Percentiles rank a stretch among this genome's conserved stretches.
Conservation (phyloP, 139 green algal genomes). For the Pseudopediastrum boryanum region DNA sequence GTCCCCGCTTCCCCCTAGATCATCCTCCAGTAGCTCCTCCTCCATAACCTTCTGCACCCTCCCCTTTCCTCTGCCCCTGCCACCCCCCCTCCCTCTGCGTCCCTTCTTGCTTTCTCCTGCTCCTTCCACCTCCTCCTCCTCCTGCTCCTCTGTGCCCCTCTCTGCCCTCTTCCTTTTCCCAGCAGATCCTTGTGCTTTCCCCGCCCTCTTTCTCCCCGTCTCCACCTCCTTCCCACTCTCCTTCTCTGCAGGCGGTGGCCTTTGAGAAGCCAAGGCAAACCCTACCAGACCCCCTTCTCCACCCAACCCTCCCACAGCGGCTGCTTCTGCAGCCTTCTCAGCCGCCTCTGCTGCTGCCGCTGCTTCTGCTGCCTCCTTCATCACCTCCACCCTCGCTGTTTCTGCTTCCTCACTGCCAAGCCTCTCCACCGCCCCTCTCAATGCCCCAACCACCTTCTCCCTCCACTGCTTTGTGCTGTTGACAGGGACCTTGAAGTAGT, state of each 20-base stretch:
- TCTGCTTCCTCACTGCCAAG: conserved; percentile 37
- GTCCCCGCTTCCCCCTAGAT: no score
- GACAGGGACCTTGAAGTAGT: conserved; percentile 63
- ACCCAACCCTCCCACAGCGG: background rate
- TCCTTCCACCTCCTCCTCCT: background rate
- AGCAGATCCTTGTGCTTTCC: no score
- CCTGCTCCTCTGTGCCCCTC: background rate
- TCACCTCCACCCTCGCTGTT: conserved; percentile 17
- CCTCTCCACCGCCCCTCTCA: conserved; percentile 28
- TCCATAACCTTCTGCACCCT: no score
- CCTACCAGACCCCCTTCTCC: background rate
- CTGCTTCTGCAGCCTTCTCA: conserved; percentile 14
- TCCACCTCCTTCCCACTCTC: no score
- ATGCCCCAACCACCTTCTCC: conserved; percentile 25
- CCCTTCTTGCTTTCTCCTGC: no score
- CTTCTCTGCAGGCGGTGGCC: no score
- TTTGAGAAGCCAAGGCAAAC: no score
- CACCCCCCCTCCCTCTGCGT: background rate
- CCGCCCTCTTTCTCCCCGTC: background rate
- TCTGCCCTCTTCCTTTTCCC: background rate
- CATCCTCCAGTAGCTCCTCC: no score
- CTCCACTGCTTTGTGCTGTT: conserved; percentile 42
- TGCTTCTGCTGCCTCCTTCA: conserved; percentile 21
- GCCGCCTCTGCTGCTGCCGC: background rate
- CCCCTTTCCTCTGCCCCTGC: background rate